Base-by-base conservation (phyloP, 2,329 filamentous ascomycete species). In the Atkinsonella texensis region DNA sequence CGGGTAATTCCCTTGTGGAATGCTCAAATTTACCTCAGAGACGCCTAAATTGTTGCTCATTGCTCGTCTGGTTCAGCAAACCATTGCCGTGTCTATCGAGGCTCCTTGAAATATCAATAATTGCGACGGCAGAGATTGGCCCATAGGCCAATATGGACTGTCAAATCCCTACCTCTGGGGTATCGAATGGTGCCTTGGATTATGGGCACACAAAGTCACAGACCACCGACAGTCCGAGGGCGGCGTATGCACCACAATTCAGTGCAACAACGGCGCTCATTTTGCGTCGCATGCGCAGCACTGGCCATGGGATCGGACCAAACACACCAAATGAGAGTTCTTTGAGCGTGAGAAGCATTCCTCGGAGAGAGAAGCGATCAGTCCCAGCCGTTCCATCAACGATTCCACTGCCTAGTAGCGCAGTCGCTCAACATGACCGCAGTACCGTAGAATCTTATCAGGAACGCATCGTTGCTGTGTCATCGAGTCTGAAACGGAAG, bases 401-500 rank as follows among this genome's bases (percentile, higher is more conserved):
- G 18, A 40, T 49, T 12, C 11, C 51, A 13, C 32, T 50, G 17
- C 38, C 51, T 5, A 49, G 35, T 17, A 6, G 18, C 23, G 10
- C 20, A 3, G 15, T 20, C 18, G n/a, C n/a, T 8, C 20, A 20
- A 12, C 28, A 32, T 33, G 20, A 35, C 12, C 7, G n/a, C 35
- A 20, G 8, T 9, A 17, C 49, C 10, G n/a, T 40, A 31, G 15
- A 33, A 33, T 9, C 10, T 7, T 13, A 32, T 20, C 46, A 43
- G n/a, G 41, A 52, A 15, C 42, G 35, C 18, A 31, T 41, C 20
- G 49, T 35, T 20, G 17, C 41, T 12, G 10, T 47, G 38, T 23
- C 50, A 10, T 52, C 46, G 6, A 43, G 20, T 4, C 23, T 57
- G 13, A 68, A 69, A 54, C 58, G 65, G 38, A 68, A 68, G 54